These are phyloP conservation scores for Triglochin maritima DNA, from an alignment of 106 monocot genomes.

Conservation along the genomic window DNA sequence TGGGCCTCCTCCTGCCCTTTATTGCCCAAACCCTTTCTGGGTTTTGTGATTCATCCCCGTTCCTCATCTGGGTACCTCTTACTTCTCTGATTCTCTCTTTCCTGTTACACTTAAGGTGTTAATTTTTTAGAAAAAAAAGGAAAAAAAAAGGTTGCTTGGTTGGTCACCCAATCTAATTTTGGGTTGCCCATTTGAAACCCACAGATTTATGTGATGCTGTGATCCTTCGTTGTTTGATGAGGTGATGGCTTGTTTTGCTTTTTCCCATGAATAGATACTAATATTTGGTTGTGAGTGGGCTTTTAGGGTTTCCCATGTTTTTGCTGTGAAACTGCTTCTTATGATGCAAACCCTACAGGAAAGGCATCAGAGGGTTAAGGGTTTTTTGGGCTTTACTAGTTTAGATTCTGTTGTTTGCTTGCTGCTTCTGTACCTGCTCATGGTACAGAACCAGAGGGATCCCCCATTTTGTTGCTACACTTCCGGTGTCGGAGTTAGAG, in stretches of 20 bases:
- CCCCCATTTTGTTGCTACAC: slow-evolving; percentile 15
- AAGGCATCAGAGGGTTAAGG: slow-evolving; percentile 47
- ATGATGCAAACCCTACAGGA: slow-evolving; percentile 56
- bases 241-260: neutral
- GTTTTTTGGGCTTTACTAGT: slow-evolving; percentile 32
- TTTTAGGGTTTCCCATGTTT: slow-evolving; percentile 15
- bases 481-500: neutral
- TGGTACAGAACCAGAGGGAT: slow-evolving; percentile 19
- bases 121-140: no score
- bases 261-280: neutral
- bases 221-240: slow-evolving; percentile 13
- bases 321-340: slow-evolving; percentile 25
- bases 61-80: slow-evolving; percentile 10
- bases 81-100: neutral
- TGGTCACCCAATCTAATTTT: neutral
- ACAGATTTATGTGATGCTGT: neutral
- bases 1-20: neutral
- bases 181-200: neutral
- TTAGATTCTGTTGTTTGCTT: slow-evolving; percentile 5
- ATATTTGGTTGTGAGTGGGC: neutral
- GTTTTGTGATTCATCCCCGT: neutral
- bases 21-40: neutral
- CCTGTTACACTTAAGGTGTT: neutral
- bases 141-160: no score
- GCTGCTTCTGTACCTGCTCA: slow-evolving; percentile 29